Base-by-base conservation (phyloP, 2,329 filamentous ascomycete species). In the Nothopassalora personata region DNA sequence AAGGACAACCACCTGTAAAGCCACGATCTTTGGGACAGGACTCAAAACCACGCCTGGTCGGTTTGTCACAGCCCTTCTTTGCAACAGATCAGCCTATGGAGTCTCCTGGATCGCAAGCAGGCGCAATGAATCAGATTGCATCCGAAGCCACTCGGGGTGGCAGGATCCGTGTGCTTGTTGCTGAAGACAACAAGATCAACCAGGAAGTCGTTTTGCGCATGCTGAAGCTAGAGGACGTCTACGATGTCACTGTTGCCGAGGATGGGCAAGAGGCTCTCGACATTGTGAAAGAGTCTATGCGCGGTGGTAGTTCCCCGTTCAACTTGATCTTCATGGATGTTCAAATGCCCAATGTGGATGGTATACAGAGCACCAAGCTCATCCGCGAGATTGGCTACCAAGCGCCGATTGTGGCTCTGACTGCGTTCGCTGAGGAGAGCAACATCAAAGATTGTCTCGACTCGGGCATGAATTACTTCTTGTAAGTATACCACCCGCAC, bases 391-490 rank as follows among this genome's bases (percentile, higher is more conserved):
- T 94, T 78, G 92, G 92, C 0, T 97, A 94, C 75, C 86, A 83
- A 9, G 89, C 89, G 1, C 92, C 92, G 0, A 97, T 97, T 62
- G 91, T 97, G n/a, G 92, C 92, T 0, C 77, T 97, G 46, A 96
- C 91, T 10, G 92, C 92, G 1, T 96, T 96, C 68, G 86, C 90
- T 0, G 91, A 96, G 70, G 91, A 96, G 72, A 91, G 86, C 73
- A 96, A 96, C 68, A 70, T 73, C 58, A 69, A 76, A 65, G 76
- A 79, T 64, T 81, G 79, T 73, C 87, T 94, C 72, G 90, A 93
- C 61, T 91, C 87, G 1, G 92, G 92, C 59, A 96, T 96, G 92
- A 85, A 96, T 69, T 91, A 91, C 76, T 96, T 96, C 73, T 79
- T 96, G 46, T 81, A 43, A 54, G 57, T 54, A 2, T 3, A 15